Evolutionary conservation across 2,329 filamentous ascomycete species (phyloP).

Genomic region (Scedosporium boydii): DNA sequence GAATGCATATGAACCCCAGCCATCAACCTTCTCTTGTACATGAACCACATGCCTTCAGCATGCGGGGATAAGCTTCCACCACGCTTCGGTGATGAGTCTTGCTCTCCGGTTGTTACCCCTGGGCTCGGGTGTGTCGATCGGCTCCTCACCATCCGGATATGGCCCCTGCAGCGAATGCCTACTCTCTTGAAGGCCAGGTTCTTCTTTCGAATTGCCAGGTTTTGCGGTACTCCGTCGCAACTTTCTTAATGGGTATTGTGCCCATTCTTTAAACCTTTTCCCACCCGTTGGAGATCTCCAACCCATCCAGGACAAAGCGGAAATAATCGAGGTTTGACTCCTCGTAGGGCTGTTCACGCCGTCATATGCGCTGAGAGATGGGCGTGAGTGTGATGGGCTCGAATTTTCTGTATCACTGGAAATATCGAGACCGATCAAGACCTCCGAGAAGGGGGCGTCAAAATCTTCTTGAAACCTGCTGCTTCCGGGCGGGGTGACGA

Average conservation of each 20-base stretch:
- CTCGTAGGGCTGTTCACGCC: not conserved
- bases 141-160: not conserved
- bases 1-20: too few species aligned
- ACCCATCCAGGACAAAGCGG: not conserved
- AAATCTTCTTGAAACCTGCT: slow-evolving; percentile 28
- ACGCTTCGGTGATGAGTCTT: not conserved
- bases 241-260: not conserved
- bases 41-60: not conserved
- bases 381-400: not conserved
- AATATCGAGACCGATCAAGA: slow-evolving; percentile 19
- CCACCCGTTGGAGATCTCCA: not conserved
- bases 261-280: not conserved
- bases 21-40: not conserved
- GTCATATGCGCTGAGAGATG: not conserved
- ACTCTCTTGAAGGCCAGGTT: not conserved
- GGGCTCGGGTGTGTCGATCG: too few species aligned
- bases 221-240: not conserved
- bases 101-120: too few species aligned
- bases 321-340: slow-evolving; percentile 6
- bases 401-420: slow-evolving; percentile 16
- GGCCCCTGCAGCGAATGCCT: not conserved
- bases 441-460: slow-evolving; percentile 26
- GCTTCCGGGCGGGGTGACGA: slow-evolving; percentile 9
- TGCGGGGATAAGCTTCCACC: not conserved
- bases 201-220: not conserved